Base-by-base conservation (phyloP, 148 eudicot species). In the Camellia sinensis region DNA sequence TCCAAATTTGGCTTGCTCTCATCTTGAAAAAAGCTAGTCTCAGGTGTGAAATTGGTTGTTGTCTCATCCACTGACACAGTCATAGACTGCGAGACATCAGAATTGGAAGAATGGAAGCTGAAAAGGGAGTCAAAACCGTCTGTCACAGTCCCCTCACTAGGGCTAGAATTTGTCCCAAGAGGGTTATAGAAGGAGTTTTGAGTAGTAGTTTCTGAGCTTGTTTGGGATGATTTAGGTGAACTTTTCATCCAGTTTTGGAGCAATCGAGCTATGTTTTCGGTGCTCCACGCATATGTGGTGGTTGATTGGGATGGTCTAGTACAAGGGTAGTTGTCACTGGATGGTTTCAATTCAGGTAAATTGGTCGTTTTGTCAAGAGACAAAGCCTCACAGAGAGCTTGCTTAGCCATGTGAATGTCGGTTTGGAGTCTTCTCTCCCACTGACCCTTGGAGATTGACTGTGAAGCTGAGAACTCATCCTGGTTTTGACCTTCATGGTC, bases 391-490 rank as follows among this genome's bases (percentile, higher is more conserved):
- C 89, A 87, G 0, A 94, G 84, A 82, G 98, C 98, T 83, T 91
- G 87, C 80, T 90, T 94, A 41, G 98, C 98, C 84, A 75, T 84
- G 81, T 94, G 88, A 46, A 94, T 90, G 74, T 92, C 91, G 2
- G 97, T 92, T 83, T 94, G 98, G 59, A 94, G 98, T 82, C 92
- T 85, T 67, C 97, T 88, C 73, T 94, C 98, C 98, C 98, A 94
- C 80, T 91, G 95, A 6, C 97, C 97, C 73, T 91, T 93, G 79
- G 83, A 81, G 69, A 81, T 80, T 11, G 89, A 63, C 22, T 77
- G 82, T 6, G 91, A 71, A 3, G 78, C 54, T n/a, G 90, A 77
- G 41, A 79, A 81, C 57, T 68, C 81, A 44, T 84, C 82, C 17
- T 64, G 83, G 46, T 48, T 70, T 21, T 78, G 80, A 15, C 80